Evolutionary conservation across 2,329 filamentous ascomycete species (phyloP), one percentile per base, ranked within the genome.

Genomic region (Fusarium dlaminii): DNA sequence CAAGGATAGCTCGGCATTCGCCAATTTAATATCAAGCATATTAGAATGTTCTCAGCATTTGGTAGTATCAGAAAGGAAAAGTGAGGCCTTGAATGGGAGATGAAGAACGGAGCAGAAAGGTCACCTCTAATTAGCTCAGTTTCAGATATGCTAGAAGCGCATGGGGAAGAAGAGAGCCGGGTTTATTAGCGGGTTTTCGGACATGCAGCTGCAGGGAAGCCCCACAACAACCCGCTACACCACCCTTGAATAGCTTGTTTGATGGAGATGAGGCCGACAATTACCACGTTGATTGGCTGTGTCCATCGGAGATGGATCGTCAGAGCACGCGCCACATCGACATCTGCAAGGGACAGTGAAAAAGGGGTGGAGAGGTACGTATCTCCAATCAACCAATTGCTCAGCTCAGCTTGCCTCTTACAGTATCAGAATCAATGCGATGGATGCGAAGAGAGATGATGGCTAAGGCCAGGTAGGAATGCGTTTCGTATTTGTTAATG

Each of bases 181-280:
- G 48, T 64, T 37, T 52, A 56, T 37, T 66, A 58, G 63, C 62
- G 69, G 61, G 63, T 42, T 61, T 62, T 56, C 45, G 55, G 36
- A 55, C 36, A 65, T 49, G 60, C 63, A 65, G 40, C 32, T 54
- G 46, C 37, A 51, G 49, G 67, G 56, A 30, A 49, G 52, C 51
- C 46, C 70, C 70, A 57, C 56, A 52, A 48, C 46, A 46, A 20
- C 57, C 66, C 71, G 62, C 69, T 73, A 65, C 63, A 52, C 42
- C 68, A 72, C 61, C 63, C 64, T 24, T 40, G 63, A 61, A 56
- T 62, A 78, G 77, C 77, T 78, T 78, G 77, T 78, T 78, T 69
- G 66, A 65, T 78, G 77, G 77, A 39, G 66, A 75, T 39, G n/a
- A 56, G 42, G 29, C 54, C 30, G n/a, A 24, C 9, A n/a, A 43